Conservation (phyloP, 2,329 filamentous ascomycete species). For the Aotearoamyces nothofagi region DNA sequence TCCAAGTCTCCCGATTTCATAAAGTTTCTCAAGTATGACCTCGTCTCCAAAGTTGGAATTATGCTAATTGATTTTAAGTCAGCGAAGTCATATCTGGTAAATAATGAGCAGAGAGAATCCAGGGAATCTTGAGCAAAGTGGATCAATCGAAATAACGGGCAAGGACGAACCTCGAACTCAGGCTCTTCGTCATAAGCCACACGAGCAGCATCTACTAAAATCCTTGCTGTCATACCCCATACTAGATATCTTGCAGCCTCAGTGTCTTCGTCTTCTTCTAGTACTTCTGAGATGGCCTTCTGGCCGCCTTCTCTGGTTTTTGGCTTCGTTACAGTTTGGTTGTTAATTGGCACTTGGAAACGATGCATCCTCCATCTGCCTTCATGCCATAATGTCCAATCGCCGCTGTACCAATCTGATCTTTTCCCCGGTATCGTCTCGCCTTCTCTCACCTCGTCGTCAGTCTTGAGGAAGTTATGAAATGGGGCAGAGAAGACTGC, state of each 20-base stretch:
- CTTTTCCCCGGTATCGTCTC: conserved; percentile 15
- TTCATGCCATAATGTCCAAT: conserved; percentile 68
- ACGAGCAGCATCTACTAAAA: conserved; percentile 75
- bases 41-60: conserved; percentile 32
- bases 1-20: conserved; percentile 38
- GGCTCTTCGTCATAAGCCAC: conserved; percentile 73
- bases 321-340: conserved; percentile 53
- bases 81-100: conserved; percentile 1
- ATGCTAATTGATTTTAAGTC: conserved; percentile 9
- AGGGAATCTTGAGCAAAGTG: background rate
- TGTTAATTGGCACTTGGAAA: conserved; percentile 72
- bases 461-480: conserved; percentile 57
- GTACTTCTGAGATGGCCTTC: conserved; percentile 25
- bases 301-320: conserved; percentile 23
- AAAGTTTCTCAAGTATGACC: conserved; percentile 41
- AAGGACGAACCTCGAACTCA: conserved; percentile 49
- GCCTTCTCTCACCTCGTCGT: conserved; percentile 34
- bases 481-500: conserved; percentile 88
- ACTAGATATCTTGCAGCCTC: conserved; percentile 55
- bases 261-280: conserved; percentile 30
- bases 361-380: conserved; percentile 76
- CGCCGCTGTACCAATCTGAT: conserved; percentile 64
- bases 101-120: background rate
- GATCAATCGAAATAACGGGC: conserved; percentile 23
- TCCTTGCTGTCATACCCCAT: conserved; percentile 88